Percentiles rank a stretch among this genome's conserved stretches.
These are phyloP conservation scores for Lathyrus aphaca DNA, from an alignment of 306 rosid genomes.

Conservation along the genomic window DNA sequence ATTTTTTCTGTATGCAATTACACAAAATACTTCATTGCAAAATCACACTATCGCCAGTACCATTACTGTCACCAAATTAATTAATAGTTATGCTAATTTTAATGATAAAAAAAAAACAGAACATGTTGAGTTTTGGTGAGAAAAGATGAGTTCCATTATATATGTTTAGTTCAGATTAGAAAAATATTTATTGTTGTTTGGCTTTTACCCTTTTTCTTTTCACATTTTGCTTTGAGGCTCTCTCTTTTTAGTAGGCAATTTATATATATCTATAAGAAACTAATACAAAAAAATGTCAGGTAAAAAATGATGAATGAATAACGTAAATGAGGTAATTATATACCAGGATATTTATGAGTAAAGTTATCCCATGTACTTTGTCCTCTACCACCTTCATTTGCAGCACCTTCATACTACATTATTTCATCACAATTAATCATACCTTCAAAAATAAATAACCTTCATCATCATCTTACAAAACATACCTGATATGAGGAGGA, in stretches of 20 bases:
- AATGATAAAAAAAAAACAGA: too few species aligned
- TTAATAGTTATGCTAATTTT: too few species aligned
- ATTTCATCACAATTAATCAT: neutral
- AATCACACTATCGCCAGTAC: too few species aligned
- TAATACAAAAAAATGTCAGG: too few species aligned
- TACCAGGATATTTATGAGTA: constrained; percentile 42
- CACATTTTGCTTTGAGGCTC: neutral
- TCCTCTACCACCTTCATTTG: constrained; percentile 44
- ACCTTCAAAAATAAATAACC: neutral
- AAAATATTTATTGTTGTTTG: neutral
- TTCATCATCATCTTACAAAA: neutral
- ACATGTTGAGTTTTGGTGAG: neutral
- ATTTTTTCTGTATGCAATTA: constrained; percentile 46
- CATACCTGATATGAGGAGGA: constrained; percentile 46
- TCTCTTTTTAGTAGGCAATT: neutral
- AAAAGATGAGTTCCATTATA: neutral
- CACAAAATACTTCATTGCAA: neutral
- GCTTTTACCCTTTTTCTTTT: neutral
- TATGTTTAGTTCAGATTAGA: neutral
- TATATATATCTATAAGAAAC: too few species aligned
- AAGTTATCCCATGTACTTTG: constrained; percentile 40
- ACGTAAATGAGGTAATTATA: too few species aligned
- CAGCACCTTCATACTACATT: constrained; percentile 46
- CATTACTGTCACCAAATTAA: too few species aligned
- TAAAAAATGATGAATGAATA: too few species aligned